Base-by-base conservation (phyloP, 257 asterid species). In the Petunia axillaris region DNA sequence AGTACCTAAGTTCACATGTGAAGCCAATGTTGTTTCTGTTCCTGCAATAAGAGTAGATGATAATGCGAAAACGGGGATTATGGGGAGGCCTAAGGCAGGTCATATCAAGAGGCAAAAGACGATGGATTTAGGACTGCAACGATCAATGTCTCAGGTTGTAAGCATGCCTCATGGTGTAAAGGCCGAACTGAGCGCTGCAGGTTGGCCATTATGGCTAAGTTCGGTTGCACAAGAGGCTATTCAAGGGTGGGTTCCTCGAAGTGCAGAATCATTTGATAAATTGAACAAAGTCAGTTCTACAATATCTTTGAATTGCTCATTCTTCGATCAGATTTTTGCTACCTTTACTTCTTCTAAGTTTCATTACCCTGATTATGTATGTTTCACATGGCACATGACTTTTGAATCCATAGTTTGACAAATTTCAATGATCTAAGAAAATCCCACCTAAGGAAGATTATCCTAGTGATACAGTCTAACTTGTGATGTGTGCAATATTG, bases 171-270 rank as follows among this genome's bases (percentile, higher is more conserved):
- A 84, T 41, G 88, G 94, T 71, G 79, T 80, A 36, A 85, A 54
- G 81, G 93, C 86, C 7, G 99, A 91, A 83, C 93, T 88, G 44
- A 83, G 80, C 5, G 89, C 94, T 5, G 93, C 94, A 2, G 99
- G 98, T 60, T 93, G 99, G 99, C 99, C 99, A 5, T 83, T 92
- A 1, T 95, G 99, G 99, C 93, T 95, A 40, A 82, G 91, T 82
- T 91, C 97, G 6, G 99, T 91, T 40, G 95, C 98, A 7, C 94
- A 87, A 5, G 99, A 93, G 77, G 99, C 97, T 50, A 86, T 93
- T 74, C 91, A 86, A 81, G 99, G 99, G 6, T 92, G 97, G 96
- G 57, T 82, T 80, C 99, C 99, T 13, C 85, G 97, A 75, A 89
- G 89, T 74, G 93, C 97, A 3, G 96, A 95, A 76, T 90, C 99